Base-by-base conservation (phyloP, 176 grass and related monocot species). In the Cenchrus americanus region DNA sequence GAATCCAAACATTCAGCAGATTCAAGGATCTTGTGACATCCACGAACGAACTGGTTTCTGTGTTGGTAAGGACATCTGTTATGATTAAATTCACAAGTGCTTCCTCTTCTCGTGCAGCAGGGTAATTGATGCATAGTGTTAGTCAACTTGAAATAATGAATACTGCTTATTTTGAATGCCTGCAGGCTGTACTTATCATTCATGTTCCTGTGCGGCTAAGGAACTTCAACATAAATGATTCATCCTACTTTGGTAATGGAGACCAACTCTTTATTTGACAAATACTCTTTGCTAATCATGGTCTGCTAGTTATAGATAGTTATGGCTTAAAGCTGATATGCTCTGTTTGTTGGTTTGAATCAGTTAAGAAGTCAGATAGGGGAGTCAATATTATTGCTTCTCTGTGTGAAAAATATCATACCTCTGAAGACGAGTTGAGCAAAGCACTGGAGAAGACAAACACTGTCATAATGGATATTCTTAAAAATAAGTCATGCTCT, bases 11-110 rank as follows among this genome's bases (percentile, higher is more conserved):
- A 87, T 90, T 87, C 22, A 86, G 85, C 59, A 75, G 72, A 55
- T 93, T 92, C 81, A 99, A 94, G 87, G 93, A 99, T 89, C 93
- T 99, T 61, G 93, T 99, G 58, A 99, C 96, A 65, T 99, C 92
- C 69, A 99, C 89, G 32, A 99, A 92, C 61, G 86, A 76, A 80
- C 81, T 99, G 18, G 80, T 96, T 58, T 99, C 96, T 73, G 85
- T 96, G 51, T 87, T 99, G 93, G 89, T 90, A 84, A 80, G 61
- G 51, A 55, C 75, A 59, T 64, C 47, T 32, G 41, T 42, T 70
- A 68, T 57, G 26, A 23, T 47, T 41, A 78, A 76, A 69, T 59
- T 62, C 41, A 44, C 47, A 50, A 37, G 60, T 57, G 50, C 42
- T 8, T 40, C 66, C 43, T 66, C 48, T 79, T 78, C 62, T 52